A percentile compares a stretch with the other conserved stretches of the same genome.
These are phyloP conservation scores for Phytophthora rubi DNA, from an alignment of 352 stramenopile species.

Conservation along the genomic window DNA sequence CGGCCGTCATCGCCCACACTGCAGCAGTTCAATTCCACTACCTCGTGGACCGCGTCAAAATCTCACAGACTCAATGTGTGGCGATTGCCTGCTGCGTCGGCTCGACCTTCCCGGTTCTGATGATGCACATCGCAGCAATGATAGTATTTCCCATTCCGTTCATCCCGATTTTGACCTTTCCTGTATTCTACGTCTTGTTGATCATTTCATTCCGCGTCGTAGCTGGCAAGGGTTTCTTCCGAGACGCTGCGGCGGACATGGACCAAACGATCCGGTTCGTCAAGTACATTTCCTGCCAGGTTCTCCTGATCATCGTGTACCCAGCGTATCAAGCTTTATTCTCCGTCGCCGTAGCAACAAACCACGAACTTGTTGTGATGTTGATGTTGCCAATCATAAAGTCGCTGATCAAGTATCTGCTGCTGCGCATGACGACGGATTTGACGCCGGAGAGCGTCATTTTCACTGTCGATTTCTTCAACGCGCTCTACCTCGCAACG, in stretches of 20 bases:
- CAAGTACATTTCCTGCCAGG: neutral
- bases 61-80: neutral
- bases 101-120: neutral
- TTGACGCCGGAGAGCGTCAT: constrained; percentile 19
- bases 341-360: neutral
- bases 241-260: neutral
- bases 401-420: constrained; percentile 16
- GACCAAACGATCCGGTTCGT: neutral
- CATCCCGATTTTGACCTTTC: neutral
- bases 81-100: neutral
- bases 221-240: constrained; percentile 2
- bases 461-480: constrained; percentile 24
- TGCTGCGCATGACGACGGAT: constrained; percentile 8
- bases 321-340: constrained; percentile 13
- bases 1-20: neutral
- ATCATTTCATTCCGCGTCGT: constrained; percentile 9
- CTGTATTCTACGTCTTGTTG: constrained; percentile 10
- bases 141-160: constrained; percentile 23
- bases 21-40: constrained; percentile 1
- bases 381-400: constrained; percentile 17
- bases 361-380: constrained; percentile 6
- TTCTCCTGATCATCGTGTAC: constrained; percentile 13
- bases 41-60: neutral
- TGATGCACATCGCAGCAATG: neutral
- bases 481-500: constrained; percentile 21